Conservation (phyloP, 371 early-diverging fungal genomes). For the Mucor lusitanicus region DNA sequence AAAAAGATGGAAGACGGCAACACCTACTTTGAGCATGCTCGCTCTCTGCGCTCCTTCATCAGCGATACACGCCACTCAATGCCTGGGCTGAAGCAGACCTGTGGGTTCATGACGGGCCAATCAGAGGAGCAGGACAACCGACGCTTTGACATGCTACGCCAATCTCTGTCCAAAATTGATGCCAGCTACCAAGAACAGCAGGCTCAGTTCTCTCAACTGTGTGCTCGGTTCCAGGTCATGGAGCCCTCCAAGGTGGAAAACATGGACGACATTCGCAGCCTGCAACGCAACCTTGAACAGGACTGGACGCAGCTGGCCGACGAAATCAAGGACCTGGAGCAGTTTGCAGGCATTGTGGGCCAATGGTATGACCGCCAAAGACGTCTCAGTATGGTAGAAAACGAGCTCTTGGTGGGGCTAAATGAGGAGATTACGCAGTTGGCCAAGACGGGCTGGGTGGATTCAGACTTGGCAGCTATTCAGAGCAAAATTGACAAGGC, state of each 20-base stretch:
- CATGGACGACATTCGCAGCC: slow-evolving; percentile 15
- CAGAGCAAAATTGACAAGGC: slow-evolving; percentile 31
- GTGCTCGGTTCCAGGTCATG: slow-evolving; percentile 22
- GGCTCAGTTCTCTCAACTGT: slow-evolving; percentile 21
- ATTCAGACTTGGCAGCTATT: slow-evolving; percentile 17
- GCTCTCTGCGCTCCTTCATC: slow-evolving; percentile 23
- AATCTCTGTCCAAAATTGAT: slow-evolving; percentile 15
- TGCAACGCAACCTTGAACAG: slow-evolving; percentile 22
- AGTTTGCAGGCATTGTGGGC: slow-evolving; percentile 30
- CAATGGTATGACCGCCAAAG: slow-evolving; percentile 47
- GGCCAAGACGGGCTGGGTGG: slow-evolving; percentile 24
- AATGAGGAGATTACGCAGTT: slow-evolving; percentile 33
- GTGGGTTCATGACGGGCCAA: slow-evolving; percentile 50
- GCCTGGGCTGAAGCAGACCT: slow-evolving; percentile 41
- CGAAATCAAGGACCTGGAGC: slow-evolving; percentile 26
- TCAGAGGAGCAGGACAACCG: slow-evolving; percentile 44
- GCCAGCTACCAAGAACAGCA: slow-evolving; percentile 20
- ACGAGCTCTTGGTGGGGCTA: slow-evolving; percentile 22
- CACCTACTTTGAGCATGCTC: slow-evolving; percentile 34
- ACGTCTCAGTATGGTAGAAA: slow-evolving; percentile 29
- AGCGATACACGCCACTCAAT: slow-evolving; percentile 35
- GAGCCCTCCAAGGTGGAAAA: slow-evolving; percentile 24
- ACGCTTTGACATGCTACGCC: slow-evolving; percentile 26
- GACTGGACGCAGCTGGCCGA: slow-evolving; percentile 33
- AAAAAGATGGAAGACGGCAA: slow-evolving; percentile 43